Conservation (phyloP, 2,329 filamentous ascomycete genomes). For the Sclerotinia minor region DNA sequence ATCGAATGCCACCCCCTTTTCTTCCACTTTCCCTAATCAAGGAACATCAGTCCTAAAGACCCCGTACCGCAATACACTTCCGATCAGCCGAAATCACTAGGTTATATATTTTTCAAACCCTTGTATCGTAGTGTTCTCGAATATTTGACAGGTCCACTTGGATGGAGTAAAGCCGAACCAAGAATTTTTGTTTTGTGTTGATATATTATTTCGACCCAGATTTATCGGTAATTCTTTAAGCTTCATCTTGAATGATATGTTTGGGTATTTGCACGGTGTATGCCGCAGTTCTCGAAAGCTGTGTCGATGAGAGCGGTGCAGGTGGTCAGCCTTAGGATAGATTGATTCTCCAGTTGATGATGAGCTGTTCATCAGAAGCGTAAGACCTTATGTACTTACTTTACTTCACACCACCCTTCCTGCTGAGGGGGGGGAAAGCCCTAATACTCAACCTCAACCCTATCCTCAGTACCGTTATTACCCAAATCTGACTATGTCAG, state of each 20-base stretch:
- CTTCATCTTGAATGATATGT: background rate
- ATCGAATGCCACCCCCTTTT: constrained; percentile 7
- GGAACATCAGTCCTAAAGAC: background rate
- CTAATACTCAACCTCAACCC: background rate
- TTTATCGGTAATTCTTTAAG: constrained; percentile 5
- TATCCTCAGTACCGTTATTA: background rate
- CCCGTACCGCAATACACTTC: background rate
- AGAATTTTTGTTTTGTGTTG: background rate
- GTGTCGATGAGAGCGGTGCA: background rate
- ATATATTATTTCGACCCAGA: background rate
- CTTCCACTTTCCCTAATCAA: background rate
- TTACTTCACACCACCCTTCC: background rate
- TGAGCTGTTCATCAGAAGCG: background rate
- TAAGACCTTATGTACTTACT: background rate
- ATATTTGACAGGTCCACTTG: constrained; percentile 10
- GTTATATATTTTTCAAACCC: constrained; percentile 2
- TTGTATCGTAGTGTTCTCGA: constrained; percentile 10
- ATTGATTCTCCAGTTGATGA: constrained; percentile 3
- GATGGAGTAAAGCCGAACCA: background rate
- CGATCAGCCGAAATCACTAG: constrained; percentile 13
- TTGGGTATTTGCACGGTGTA: background rate
- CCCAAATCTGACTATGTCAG: background rate
- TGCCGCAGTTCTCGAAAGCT: background rate
- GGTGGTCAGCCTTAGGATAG: background rate
- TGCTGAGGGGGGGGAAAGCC: background rate